These are phyloP conservation scores for Pyracantha coccinea DNA, from an alignment of 331 rosid genomes.

Conservation along the genomic window DNA sequence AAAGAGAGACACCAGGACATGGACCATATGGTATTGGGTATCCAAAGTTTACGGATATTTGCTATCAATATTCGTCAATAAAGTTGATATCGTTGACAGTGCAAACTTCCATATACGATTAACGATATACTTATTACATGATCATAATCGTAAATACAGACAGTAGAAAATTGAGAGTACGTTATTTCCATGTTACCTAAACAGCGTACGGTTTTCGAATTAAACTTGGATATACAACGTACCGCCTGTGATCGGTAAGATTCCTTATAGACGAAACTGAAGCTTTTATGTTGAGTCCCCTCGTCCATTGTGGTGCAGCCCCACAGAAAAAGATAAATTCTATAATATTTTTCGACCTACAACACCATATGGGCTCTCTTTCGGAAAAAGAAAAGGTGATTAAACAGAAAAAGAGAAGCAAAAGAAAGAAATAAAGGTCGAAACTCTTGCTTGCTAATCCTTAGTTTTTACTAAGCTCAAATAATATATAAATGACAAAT, in stretches of 20 bases:
- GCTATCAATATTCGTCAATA: background rate
- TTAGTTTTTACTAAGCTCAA: background rate
- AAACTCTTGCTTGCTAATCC: background rate
- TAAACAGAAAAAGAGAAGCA: conserved; percentile 8
- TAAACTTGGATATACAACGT: background rate
- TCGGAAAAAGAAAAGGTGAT: conserved; percentile 23
- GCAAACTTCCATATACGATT: background rate
- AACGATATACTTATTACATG: background rate
- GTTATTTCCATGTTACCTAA: background rate
- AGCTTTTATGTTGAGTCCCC: background rate
- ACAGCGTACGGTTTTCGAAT: background rate
- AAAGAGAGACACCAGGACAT: background rate
- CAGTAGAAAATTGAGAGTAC: background rate
- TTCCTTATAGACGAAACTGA: conserved; percentile 2
- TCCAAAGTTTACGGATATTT: background rate
- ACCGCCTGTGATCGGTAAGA: background rate
- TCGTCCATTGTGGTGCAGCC: background rate
- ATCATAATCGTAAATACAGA: background rate
- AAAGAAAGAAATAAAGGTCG: background rate
- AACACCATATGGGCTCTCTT: conserved; percentile 17
- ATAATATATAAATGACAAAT: conserved; percentile 15
- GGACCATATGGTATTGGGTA: background rate
- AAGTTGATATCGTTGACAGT: no score
- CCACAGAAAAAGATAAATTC: conserved; percentile 9
- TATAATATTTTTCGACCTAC: background rate